Percentiles rank a stretch among this genome's conserved stretches.
Evolutionary conservation across 768 basidiomycete species (phyloP).

Genomic region (Agaricus sinodeliciosus): DNA sequence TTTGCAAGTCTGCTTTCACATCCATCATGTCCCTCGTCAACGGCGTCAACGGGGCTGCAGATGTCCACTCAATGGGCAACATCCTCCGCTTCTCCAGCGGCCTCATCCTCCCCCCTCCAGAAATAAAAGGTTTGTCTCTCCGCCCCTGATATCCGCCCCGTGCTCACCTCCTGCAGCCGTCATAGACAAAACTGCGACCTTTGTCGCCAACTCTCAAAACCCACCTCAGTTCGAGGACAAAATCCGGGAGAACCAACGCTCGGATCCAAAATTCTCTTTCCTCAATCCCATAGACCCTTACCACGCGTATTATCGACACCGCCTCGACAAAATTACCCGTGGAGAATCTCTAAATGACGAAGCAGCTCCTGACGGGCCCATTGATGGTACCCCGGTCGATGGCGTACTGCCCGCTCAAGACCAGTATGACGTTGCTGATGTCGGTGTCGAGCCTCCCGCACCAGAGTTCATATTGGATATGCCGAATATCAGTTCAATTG

Average conservation of each 20-base stretch:
- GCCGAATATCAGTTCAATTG: constrained; percentile 82
- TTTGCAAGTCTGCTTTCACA: no score
- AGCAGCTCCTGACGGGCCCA: constrained; percentile 17
- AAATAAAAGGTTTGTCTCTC: constrained; percentile 72
- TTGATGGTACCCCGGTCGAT: not conserved
- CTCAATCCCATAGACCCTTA: constrained; percentile 96
- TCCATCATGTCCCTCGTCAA: constrained; percentile 12
- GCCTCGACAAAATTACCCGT: constrained; percentile 74
- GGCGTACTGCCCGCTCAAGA: constrained; percentile 34
- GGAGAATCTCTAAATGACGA: constrained; percentile 68
- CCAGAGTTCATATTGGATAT: constrained; percentile 81
- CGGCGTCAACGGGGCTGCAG: constrained; percentile 29
- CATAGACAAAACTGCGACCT: constrained; percentile 90
- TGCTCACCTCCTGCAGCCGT: constrained; percentile 48
- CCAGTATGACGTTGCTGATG: constrained; percentile 45
- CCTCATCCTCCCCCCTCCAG: constrained; percentile 92
- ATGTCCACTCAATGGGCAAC: constrained; percentile 26
- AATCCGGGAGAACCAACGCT: constrained; percentile 92
- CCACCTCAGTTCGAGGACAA: constrained; percentile 93
- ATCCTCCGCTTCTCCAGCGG: constrained; percentile 65
- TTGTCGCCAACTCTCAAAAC: constrained; percentile 90
- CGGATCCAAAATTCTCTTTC: constrained; percentile 98
- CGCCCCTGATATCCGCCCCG: constrained; percentile 5
- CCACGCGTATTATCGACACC: constrained; percentile 95
- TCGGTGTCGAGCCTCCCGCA: constrained; percentile 70